Conservation (phyloP, 495 filamentous ascomycete genomes). For the Hypomontagnella submonticulosa region DNA sequence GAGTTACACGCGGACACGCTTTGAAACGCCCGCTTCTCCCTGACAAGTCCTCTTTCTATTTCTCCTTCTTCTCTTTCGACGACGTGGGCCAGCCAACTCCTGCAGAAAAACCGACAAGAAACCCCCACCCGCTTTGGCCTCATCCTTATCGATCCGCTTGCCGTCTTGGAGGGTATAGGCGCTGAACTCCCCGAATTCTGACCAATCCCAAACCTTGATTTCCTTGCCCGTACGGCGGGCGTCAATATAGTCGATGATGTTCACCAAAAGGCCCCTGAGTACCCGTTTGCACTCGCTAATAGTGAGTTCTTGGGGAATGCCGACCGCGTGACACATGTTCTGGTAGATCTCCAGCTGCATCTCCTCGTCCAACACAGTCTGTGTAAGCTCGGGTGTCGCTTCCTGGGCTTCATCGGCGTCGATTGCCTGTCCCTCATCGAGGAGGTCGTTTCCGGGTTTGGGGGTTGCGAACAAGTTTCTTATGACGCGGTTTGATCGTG, state of each 20-base stretch:
- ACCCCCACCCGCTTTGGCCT: constrained; percentile 54
- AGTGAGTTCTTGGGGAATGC: constrained; percentile 24
- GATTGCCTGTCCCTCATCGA: no score
- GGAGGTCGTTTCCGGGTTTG: no score
- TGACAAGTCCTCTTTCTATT: constrained; percentile 16
- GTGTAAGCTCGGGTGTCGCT: no score
- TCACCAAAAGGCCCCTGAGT: constrained; percentile 56
- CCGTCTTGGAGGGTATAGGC: constrained; percentile 50
- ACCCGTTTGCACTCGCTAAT: constrained; percentile 46
- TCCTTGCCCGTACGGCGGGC: constrained; percentile 45
- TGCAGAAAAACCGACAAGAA: constrained; percentile 57
- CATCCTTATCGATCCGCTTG: constrained; percentile 49
- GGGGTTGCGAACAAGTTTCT: constrained; percentile 15
- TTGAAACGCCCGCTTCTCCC: not conserved
- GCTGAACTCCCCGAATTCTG: constrained; percentile 45
- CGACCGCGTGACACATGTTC: constrained; percentile 47
- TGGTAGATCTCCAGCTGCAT: constrained; percentile 43
- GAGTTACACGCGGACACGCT: constrained; percentile 6
- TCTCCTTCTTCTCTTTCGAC: not conserved
- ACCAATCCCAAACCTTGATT: constrained; percentile 48
- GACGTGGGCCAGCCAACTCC: constrained; percentile 3
- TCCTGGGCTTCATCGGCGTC: no score
- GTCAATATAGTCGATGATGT: constrained; percentile 65
- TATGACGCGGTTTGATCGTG: constrained; percentile 21
- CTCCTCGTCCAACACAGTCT: constrained; percentile 12